Base-by-base conservation (phyloP, 768 basidiomycete species). In the Lentinula sp. region DNA sequence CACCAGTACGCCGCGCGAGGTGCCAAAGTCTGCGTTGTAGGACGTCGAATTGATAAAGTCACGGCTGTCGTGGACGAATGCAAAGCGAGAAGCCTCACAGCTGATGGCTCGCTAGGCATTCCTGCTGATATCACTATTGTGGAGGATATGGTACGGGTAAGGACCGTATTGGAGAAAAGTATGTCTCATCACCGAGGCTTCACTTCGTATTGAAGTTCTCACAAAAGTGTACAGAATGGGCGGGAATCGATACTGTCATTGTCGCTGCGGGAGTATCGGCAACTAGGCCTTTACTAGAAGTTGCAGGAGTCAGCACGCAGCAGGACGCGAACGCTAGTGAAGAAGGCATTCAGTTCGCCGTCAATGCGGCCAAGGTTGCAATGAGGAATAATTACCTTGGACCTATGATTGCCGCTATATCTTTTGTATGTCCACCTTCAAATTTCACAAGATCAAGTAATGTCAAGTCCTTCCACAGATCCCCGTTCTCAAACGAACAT, bases 191-290 rank as follows among this genome's bases (percentile, higher is more conserved):
- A 49, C 11, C 15, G 18, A 15, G 37, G 42, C 21, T 32, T 34
- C 37, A 23, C 56, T 34, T 59, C 59, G 43, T 57, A 54, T 13
- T 16, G 34, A 18, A 32, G 15, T 31, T 43, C 11, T 40, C 52
- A 23, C 48, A 9, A 16, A 32, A 4, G 6, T 51, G 8, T 32
- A 8, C n/a, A 51, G 50, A 34, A 32, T 51, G 50, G 50, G 50
- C 28, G 0, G 50, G 93, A 15, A 65, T 95, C 1, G 94, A 96
- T 70, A 96, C 94, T 0, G 69, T 96, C 5, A 74, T 93, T 34
- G 83, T 96, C 39, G 81, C 84, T 35, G 93, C 93, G 2, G 95
- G 95, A 3, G 89, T 95, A 0, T 91, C 91, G 0, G 87, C 93
- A 10, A 76, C 94, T 2, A 84, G 82, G 57, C 89, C 93, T 0